Base-by-base conservation (phyloP, 129 eudicot species). In the Centrapalus pauciflorus region DNA sequence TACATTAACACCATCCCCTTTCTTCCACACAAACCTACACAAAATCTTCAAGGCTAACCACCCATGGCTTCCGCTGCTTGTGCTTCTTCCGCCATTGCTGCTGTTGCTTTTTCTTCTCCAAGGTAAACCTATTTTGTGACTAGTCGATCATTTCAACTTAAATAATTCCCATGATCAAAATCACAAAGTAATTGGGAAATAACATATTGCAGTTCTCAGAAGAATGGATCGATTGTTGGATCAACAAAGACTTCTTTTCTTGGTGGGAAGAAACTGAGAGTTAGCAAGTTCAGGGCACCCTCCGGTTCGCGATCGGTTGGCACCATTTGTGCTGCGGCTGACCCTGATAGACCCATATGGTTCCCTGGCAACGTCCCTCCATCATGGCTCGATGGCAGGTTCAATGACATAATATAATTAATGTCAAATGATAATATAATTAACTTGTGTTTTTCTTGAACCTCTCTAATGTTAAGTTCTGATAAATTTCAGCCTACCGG, bases 331-430 rank as follows among this genome's bases (percentile, higher is more conserved):
- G 94, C 82, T 17, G 95, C 79, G 7, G 95, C 97, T 50, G 99
- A 94, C 50, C 95, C 97, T 0, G 84, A 94, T 28, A 82, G 99
- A 59, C 99, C 99, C 61, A 67, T 94, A 50, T 94, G 99, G 99
- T 94, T 94, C 82, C 99, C 99, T 28, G 99, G 99, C 33, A 94
- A 97, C 99, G 82, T 83, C 74, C 99, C 99, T 68, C 99, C 99
- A 32, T 70, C 77, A 50, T 94, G 99, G 97, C 99, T 94, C 29
- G 99, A 94, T 66, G 99, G 99, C 80, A 90, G 97, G 97, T 90
- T 29, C 29, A 4, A 6, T 35, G n/a, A 20, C 14, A 34, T 29
- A 16, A 21, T 17, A 56, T 46, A 17, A 54, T 30, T 41, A 12
- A 21, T 4, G 0, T 26, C 10, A 8, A 32, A n/a, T n/a, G n/a